These are phyloP conservation scores for Psidium friedrichsthalianum DNA, from an alignment of 345 rosid species.

Conservation along the genomic window DNA sequence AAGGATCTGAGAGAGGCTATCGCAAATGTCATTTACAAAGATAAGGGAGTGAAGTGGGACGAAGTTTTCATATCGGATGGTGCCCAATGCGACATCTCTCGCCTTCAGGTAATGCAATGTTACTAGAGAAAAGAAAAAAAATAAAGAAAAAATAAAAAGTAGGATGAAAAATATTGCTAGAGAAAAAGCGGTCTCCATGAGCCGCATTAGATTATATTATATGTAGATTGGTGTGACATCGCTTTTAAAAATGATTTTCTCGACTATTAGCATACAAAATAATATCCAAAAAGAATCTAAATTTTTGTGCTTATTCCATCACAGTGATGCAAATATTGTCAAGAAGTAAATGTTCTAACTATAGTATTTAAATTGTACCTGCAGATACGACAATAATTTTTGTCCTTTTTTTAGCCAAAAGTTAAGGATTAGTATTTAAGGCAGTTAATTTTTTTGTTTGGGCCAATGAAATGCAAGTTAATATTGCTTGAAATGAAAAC, in stretches of 20 bases:
- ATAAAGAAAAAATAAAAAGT: background rate
- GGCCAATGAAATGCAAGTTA: background rate
- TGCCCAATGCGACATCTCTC: slow-evolving; percentile 40
- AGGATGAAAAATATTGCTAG: background rate
- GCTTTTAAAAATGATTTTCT: background rate
- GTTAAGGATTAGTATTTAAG: background rate
- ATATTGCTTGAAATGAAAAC: background rate
- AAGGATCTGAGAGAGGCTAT: slow-evolving; percentile 35
- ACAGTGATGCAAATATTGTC: background rate
- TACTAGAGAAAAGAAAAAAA: background rate
- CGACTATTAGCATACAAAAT: background rate
- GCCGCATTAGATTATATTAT: background rate
- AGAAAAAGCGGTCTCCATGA: background rate
- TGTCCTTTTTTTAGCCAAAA: background rate
- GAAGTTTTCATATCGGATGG: slow-evolving; percentile 45
- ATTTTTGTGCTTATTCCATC: background rate
- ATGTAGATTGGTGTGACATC: background rate
- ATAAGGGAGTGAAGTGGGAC: slow-evolving; percentile 10
- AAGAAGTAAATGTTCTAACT: background rate
- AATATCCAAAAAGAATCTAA: background rate
- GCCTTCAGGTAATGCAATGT: slow-evolving; percentile 23
- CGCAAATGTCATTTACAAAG: slow-evolving; percentile 19
- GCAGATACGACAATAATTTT: background rate
- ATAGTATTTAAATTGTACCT: background rate
- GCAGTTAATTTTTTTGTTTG: background rate